A percentile compares a stretch with the other conserved stretches of the same genome.
Conservation (phyloP, 306 rosid genomes). For the Prunus mume region DNA sequence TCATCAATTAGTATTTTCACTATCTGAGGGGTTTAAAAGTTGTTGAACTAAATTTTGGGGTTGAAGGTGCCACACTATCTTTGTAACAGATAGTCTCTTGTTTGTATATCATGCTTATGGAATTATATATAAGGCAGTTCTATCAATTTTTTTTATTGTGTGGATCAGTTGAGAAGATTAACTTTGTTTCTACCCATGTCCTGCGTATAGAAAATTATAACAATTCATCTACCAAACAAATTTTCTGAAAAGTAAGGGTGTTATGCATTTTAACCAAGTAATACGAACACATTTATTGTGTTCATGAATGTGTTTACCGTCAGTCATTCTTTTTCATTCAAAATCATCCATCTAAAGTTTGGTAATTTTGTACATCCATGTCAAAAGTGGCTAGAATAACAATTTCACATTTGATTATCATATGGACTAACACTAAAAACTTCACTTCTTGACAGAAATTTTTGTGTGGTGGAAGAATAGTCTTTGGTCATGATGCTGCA, state of each 20-base stretch:
- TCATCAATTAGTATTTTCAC: background rate
- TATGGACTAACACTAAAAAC: slow-evolving; percentile 8
- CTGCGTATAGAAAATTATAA: too few species aligned
- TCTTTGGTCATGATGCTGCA: slow-evolving; percentile 74
- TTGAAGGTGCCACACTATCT: too few species aligned
- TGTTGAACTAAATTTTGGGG: too few species aligned
- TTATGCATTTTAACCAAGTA: background rate
- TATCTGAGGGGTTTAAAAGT: too few species aligned
- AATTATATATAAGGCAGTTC: too few species aligned
- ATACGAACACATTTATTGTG: background rate
- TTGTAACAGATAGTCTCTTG: too few species aligned
- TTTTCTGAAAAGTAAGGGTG: background rate
- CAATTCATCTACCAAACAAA: too few species aligned
- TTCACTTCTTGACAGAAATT: slow-evolving; percentile 62
- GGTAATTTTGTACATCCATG: background rate
- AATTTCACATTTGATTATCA: background rate
- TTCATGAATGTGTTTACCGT: background rate
- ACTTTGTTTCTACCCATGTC: too few species aligned
- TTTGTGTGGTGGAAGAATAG: slow-evolving; percentile 77
- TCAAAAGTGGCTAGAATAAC: background rate
- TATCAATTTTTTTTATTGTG: too few species aligned
- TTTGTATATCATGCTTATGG: too few species aligned
- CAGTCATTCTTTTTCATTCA: background rate
- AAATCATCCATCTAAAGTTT: background rate
- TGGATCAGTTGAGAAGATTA: too few species aligned